Base-by-base conservation (phyloP, 495 filamentous ascomycete genomes). In the Penicillium cosmopolitanum region DNA sequence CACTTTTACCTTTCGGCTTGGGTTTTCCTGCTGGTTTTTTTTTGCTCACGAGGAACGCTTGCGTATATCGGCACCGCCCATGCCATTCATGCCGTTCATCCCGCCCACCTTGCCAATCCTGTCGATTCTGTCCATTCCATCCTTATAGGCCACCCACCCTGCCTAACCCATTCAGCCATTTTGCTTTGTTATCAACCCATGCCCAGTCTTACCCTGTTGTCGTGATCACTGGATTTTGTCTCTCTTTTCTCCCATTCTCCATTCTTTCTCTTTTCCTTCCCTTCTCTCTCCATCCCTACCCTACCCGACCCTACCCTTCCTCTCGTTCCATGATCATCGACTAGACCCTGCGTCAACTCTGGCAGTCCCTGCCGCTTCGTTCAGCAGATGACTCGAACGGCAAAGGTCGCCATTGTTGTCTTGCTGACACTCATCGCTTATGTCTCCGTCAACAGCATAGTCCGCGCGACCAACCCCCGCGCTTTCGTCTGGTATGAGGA, bases 341-440 rank as follows among this genome's bases (percentile, higher is more conserved):
- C 38, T 48, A 50, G 43, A 43, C 36, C 28, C 50, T 25, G 25
- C 25, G 53, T 57, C 69, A 21, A 51, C 64, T 56, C 16, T 66
- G 58, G 65, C 61, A 42, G 56, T 65, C 53, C 58, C 50, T 56
- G 52, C 64, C 59, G 53, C 56, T 62, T 67, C 60, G 50, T 52
- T 58, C 70, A 71, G 70, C 77, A 73, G 73, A 80, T 77, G 77
- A 63, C 70, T 54, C 72, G 70, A 57, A 77, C 73, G 61, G 67
- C 67, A 50, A 74, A 73, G 53, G 66, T 68, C 50, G 67, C 70
- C 52, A 77, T 80, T 66, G 62, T 68, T 51, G 61, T 74, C n/a
- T 67, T 81, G 47, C 70, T 76, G 38, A 73, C 68, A 16, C 64
- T 81, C 56, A 79, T 81, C 56, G 68, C 69, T 21, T 82, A 84